Evolutionary conservation across 805 yeast genomes (phyloP).

Genomic region (Pichia cabralensis): DNA sequence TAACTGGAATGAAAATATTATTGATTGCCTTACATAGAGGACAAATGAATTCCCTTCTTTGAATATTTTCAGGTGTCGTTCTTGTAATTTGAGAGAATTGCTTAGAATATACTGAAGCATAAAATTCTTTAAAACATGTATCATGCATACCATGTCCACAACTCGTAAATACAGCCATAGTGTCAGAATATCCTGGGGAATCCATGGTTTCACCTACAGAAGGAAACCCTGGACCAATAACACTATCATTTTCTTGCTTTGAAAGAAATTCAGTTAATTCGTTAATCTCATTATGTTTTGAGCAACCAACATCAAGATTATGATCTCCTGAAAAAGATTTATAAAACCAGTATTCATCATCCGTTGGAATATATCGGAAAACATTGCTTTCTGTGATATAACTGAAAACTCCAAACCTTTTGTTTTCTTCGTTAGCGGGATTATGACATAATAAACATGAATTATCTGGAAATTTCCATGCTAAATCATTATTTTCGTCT

Average conservation of each 20-base stretch:
- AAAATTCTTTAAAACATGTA: slow-evolving; percentile 58
- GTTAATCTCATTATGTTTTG: slow-evolving; percentile 3
- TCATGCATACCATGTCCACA: slow-evolving; percentile 95
- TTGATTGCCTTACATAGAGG: slow-evolving; percentile 86
- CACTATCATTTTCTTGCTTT: slow-evolving; percentile 28
- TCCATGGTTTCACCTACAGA: slow-evolving; percentile 12
- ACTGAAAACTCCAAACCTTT: slow-evolving; percentile 68
- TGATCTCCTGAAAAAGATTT: slow-evolving; percentile 48
- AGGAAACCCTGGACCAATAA: slow-evolving; percentile 69
- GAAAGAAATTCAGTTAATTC: slow-evolving; percentile 23
- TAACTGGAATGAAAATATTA: slow-evolving; percentile 72
- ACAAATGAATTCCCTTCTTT: slow-evolving; percentile 69
- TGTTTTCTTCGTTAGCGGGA: slow-evolving; percentile 47
- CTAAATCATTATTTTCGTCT: slow-evolving; percentile 21
- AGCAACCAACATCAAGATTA: slow-evolving; percentile 32
- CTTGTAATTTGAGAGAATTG: slow-evolving; percentile 64
- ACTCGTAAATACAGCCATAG: slow-evolving; percentile 48
- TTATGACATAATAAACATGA: slow-evolving; percentile 79
- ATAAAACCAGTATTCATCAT: slow-evolving; percentile 52
- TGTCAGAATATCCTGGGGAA: slow-evolving; percentile 26
- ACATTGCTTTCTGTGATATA: slow-evolving; percentile 49
- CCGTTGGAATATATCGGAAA: slow-evolving; percentile 49
- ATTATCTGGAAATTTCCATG: slow-evolving; percentile 64
- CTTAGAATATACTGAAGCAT: slow-evolving; percentile 43
- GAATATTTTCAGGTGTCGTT: slow-evolving; percentile 66